phyloP scores from a whole-genome alignment of 176 grass and related monocot species.

The Oryza coarctata region DNA sequence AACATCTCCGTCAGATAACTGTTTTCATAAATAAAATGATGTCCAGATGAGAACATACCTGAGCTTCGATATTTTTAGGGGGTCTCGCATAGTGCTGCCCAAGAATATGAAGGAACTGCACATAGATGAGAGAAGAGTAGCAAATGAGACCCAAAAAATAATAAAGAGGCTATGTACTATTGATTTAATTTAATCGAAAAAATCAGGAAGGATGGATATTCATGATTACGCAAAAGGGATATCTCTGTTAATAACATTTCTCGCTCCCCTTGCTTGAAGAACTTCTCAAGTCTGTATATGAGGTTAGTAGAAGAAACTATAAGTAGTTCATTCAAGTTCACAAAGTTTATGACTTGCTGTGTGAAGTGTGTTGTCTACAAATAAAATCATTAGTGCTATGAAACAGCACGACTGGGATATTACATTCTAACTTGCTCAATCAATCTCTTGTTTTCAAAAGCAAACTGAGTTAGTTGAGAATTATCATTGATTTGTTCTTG shows the following conservation, averaged over 20 bases:
- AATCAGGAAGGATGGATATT: constrained; percentile 31
- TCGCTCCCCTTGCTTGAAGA: constrained; percentile 60
- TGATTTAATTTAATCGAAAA: not conserved
- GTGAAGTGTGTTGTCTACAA: constrained; percentile 17
- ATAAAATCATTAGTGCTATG: constrained; percentile 11
- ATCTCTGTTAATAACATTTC: constrained; percentile 72
- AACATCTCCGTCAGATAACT: not conserved
- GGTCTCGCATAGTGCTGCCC: constrained; percentile 48
- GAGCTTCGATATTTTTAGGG: constrained; percentile 28
- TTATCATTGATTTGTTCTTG: constrained; percentile 59
- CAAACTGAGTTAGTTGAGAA: constrained; percentile 72
- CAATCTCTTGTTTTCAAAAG: constrained; percentile 80
- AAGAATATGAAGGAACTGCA: constrained; percentile 71
- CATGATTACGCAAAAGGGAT: constrained; percentile 74
- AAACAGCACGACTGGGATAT: constrained; percentile 11
- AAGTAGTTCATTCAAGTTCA: constrained; percentile 29
- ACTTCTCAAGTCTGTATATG: constrained; percentile 62
- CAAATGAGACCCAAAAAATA: not conserved
- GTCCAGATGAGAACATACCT: constrained; percentile 39
- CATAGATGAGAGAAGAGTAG: constrained; percentile 30
- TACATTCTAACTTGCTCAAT: constrained; percentile 82
- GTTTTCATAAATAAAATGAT: constrained; percentile 28
- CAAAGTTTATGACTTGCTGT: constrained; percentile 9
- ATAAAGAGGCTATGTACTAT: not conserved
- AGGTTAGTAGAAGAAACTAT: constrained; percentile 34